Evolutionary conservation across 495 filamentous ascomycete genomes (phyloP), one percentile per base, ranked within the genome.

Genomic region (Penicillium dipodomyicola): DNA sequence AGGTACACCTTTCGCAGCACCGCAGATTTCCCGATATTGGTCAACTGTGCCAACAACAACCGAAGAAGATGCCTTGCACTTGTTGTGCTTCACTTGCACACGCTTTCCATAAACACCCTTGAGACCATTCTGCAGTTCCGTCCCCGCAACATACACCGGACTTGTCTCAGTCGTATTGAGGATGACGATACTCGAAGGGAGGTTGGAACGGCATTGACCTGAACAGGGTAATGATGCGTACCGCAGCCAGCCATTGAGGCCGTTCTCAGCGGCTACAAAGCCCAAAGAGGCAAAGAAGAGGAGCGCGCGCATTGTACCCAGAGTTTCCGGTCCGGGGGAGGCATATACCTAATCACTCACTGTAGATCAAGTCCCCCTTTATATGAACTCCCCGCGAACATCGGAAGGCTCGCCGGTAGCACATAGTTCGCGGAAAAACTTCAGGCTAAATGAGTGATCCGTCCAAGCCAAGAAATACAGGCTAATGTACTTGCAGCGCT

Each of bases 201-300:
- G 56, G 3, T 42, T 59, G 20, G 54, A 61, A 27, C 67, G 69
- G 41, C 70, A 75, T 35, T 58, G 58, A 46, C 67, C 56, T 30
- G 76, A 69, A 45, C 69, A 61, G 2, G 78, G 72, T 40, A 87
- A 56, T 10, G 77, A 75, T 20, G 84, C 81, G 68, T 88, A 88
- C 45, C 85, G 80, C 37, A 89, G 65, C 86, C 86, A 89, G 53
- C 75, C 85, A 47, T 77, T 71, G 22, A 82, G 66, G 14, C 86
- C 86, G 60, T 82, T 78, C 59, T 89, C 83, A 39, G 65, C 70
- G 22, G 59, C 62, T 15, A 39, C 59, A 20, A 56, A 10, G 29
- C 62, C 58, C 20, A 64, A 25, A 11, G 51, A 54, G 1, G 49
- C 59, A n/a, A 65, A 25, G 2, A 62, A 54, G 9, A 59, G 32